phyloP scores from a whole-genome alignment of 306 rosid genomes.

The Alnus rubra region DNA sequence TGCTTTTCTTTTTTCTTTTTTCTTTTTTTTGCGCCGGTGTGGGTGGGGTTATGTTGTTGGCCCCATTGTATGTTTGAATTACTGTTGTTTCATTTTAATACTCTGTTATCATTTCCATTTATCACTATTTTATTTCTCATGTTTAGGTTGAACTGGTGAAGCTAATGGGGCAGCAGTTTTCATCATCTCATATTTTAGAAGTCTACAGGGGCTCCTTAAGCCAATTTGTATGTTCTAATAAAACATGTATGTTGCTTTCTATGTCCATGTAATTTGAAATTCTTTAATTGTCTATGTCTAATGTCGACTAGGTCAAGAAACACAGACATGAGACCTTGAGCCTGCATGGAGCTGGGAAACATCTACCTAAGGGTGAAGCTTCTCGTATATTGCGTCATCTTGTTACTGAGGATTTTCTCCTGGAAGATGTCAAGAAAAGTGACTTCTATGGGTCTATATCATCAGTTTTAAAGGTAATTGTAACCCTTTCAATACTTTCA shows the following conservation, averaged over 20 bases:
- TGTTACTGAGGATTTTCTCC: slow-evolving; percentile 71
- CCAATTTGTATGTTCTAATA: slow-evolving; percentile 62
- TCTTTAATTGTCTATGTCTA: slow-evolving; percentile 22
- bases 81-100: slow-evolving; percentile 14
- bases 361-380: slow-evolving; percentile 86
- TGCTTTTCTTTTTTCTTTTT: background rate
- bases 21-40: background rate
- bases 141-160: slow-evolving; percentile 81
- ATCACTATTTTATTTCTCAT: slow-evolving; percentile 28
- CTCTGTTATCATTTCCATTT: slow-evolving; percentile 20
- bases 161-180: slow-evolving; percentile 72
- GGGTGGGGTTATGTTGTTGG: slow-evolving; percentile 4
- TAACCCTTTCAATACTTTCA: slow-evolving; percentile 16
- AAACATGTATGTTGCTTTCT: slow-evolving; percentile 23
- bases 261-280: slow-evolving; percentile 20
- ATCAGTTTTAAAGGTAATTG: slow-evolving; percentile 73
- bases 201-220: slow-evolving; percentile 91
- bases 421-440: slow-evolving; percentile 91
- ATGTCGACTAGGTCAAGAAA: slow-evolving; percentile 71
- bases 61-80: slow-evolving; percentile 11
- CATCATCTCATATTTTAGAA: slow-evolving; percentile 87
- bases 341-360: slow-evolving; percentile 91
- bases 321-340: slow-evolving; percentile 70
- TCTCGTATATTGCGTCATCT: slow-evolving; percentile 87
- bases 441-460: slow-evolving; percentile 92